A percentile compares a stretch with the other conserved stretches of the same genome.
Evolutionary conservation across 2,329 filamentous ascomycete species (phyloP).

Genomic region (Scopulariopsis brevicaulis): DNA sequence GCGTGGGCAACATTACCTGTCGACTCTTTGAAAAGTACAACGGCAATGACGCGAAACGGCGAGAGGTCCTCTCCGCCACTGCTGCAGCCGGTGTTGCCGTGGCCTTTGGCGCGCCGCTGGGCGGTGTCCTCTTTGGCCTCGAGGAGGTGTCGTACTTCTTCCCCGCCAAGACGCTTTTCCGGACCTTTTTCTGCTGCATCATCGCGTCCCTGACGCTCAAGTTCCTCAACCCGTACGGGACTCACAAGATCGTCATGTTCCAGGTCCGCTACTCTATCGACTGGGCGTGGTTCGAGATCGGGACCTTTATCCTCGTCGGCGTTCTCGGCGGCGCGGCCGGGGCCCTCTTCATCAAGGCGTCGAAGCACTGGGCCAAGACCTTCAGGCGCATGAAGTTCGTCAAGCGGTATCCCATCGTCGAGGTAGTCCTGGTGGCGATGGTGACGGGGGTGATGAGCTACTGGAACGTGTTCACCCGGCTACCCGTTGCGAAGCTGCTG

Average conservation of each 20-base stretch:
- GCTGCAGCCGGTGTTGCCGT: conserved; percentile 88
- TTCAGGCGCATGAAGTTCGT: conserved; percentile 75
- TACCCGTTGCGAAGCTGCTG: conserved; percentile 82
- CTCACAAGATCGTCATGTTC: conserved; percentile 92
- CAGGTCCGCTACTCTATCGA: conserved; percentile 83
- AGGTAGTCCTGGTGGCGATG: conserved; percentile 79
- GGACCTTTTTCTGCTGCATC: conserved; percentile 98
- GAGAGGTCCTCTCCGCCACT: conserved; percentile 87
- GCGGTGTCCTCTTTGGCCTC: conserved; percentile 82
- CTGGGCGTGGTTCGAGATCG: conserved; percentile 89
- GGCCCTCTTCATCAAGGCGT: conserved; percentile 94
- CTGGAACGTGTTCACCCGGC: conserved; percentile 84
- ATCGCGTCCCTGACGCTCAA: conserved; percentile 84
- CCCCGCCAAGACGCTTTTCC: conserved; percentile 90
- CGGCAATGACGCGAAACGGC: conserved; percentile 82
- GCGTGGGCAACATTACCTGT: conserved; percentile 89
- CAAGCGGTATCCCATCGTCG: conserved; percentile 73
- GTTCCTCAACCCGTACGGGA: conserved; percentile 92
- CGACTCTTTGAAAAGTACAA: conserved; percentile 93
- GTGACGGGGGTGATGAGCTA: conserved; percentile 78
- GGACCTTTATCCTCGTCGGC: conserved; percentile 75
- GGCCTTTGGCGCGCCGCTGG: conserved; percentile 79
- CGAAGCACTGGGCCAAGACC: conserved; percentile 74
- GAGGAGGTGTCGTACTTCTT: conserved; percentile 98
- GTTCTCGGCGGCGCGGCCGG: conserved; percentile 74